Evolutionary conservation across 306 rosid genomes (phyloP).

Genomic region (Elaeagnus macrophylla): DNA sequence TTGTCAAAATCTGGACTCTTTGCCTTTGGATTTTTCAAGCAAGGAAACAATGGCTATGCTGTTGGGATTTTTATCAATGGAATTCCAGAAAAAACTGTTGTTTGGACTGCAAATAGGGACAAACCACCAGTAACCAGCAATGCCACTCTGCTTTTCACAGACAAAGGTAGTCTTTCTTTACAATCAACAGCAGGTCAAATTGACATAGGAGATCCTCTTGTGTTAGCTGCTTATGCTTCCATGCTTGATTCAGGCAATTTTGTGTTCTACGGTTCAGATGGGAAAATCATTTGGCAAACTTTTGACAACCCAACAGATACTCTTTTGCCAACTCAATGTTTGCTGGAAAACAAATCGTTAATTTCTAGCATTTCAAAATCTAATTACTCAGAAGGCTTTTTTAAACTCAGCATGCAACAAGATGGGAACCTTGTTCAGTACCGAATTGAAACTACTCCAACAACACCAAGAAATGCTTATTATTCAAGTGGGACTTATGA

Average conservation of each 20-base stretch:
- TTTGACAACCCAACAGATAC: constrained; percentile 6
- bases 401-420: background rate
- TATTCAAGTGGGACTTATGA: background rate
- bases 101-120: constrained; percentile 24
- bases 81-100: constrained; percentile 12
- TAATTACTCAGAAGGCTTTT: constrained; percentile 1
- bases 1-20: constrained; percentile 19
- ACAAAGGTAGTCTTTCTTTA: constrained; percentile 6
- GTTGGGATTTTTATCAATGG: constrained; percentile 12
- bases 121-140: constrained; percentile 2
- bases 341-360: background rate
- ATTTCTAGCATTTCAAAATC: constrained; percentile 5
- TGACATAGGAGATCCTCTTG: background rate
- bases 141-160: constrained; percentile 8
- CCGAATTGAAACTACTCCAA: background rate
- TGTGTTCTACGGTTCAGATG: constrained; percentile 9
- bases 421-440: constrained; percentile 12
- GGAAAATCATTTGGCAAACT: constrained; percentile 5
- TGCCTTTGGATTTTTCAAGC: constrained; percentile 23
- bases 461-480: background rate
- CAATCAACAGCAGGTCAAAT: no score
- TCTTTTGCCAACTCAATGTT: constrained; percentile 10
- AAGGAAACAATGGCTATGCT: constrained; percentile 16
- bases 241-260: constrained; percentile 29
- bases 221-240: constrained; percentile 9